Percentiles rank a stretch among this genome's conserved stretches.
Conservation (phyloP, 2,329 filamentous ascomycete species). For the Dactylellina sp. region DNA sequence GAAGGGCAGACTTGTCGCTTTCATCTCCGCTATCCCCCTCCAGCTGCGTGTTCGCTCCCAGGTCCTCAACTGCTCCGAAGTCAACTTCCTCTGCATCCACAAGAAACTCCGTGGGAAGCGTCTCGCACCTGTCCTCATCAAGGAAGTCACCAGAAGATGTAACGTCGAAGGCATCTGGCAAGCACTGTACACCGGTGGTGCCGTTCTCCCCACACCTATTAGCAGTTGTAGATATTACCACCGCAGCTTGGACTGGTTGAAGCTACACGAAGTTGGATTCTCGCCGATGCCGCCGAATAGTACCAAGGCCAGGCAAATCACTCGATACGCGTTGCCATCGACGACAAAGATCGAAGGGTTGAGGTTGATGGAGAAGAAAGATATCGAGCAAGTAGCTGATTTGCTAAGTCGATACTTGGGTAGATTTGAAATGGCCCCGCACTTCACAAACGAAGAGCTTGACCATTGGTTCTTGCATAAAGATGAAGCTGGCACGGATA, state of each 20-base stretch:
- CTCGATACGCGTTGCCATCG: conserved; percentile 85
- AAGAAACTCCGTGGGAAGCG: conserved; percentile 96
- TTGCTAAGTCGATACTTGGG: conserved; percentile 81
- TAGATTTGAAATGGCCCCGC: conserved; percentile 85
- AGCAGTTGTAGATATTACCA: conserved; percentile 97
- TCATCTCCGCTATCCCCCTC: conserved; percentile 93
- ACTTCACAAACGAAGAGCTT: conserved; percentile 82
- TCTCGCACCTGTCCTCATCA: conserved; percentile 92
- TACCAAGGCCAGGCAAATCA: conserved; percentile 85
- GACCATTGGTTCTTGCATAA: conserved; percentile 88
- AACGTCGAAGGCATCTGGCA: conserved; percentile 90
- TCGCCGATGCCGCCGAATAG: conserved; percentile 85
- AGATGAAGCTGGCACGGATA: conserved; percentile 73
- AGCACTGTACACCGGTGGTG: conserved; percentile 93
- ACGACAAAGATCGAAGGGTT: conserved; percentile 79
- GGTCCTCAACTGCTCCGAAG: conserved; percentile 82
- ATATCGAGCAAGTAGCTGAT: conserved; percentile 79
- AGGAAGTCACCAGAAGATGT: conserved; percentile 93
- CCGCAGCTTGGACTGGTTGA: conserved; percentile 92
- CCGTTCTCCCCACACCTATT: conserved; percentile 89
- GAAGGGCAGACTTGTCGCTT: conserved; percentile 89
- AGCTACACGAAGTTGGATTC: conserved; percentile 94
- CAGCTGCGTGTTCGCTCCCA: conserved; percentile 82
- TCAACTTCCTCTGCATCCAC: conserved; percentile 98
- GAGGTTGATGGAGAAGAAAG: conserved; percentile 81